Percentiles rank a stretch among this genome's conserved stretches.
Evolutionary conservation across 1,284 basidiomycete genomes (phyloP).

Genomic region (Volvariella surrecta): DNA sequence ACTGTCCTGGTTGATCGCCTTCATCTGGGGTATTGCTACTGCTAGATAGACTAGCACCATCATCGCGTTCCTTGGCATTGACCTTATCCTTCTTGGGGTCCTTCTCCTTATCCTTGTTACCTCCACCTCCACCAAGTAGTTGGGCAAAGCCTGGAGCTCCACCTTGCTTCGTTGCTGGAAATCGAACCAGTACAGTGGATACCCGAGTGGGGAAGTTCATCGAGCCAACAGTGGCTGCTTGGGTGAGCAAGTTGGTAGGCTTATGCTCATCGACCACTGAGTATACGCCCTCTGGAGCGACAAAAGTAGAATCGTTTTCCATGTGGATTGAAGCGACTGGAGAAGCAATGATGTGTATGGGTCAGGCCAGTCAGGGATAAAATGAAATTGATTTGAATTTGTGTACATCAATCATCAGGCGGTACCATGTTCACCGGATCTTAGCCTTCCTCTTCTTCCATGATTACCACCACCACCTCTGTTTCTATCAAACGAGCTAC

Average conservation of each 20-base stretch:
- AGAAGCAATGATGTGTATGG: constrained; percentile 5
- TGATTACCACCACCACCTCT: constrained; percentile 22
- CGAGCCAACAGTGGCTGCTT: constrained; percentile 37
- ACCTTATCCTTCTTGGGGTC: constrained; percentile 50
- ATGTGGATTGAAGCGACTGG: constrained; percentile 26
- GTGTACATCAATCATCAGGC: constrained; percentile 11
- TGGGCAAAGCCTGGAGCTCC: constrained; percentile 54
- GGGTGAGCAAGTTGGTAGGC: constrained; percentile 39
- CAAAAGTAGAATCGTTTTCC: constrained; percentile 68
- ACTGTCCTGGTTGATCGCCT: constrained; percentile 28
- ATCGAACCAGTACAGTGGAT: constrained; percentile 54
- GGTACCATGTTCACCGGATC: constrained; percentile 25
- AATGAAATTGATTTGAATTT: not conserved
- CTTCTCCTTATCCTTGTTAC: constrained; percentile 25
- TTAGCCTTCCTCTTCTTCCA: constrained; percentile 24
- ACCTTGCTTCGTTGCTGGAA: constrained; percentile 46
- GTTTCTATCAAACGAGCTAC: constrained; percentile 11
- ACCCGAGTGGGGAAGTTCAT: constrained; percentile 54
- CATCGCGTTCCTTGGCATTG: constrained; percentile 38
- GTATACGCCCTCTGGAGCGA: constrained; percentile 82
- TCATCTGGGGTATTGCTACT: constrained; percentile 62
- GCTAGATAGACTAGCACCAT: constrained; percentile 68
- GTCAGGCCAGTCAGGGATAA: not conserved
- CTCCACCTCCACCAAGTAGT: constrained; percentile 40
- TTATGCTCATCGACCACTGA: constrained; percentile 80